Base-by-base conservation (phyloP, 164 flowering plant genomes). In the Liquidambar formosana region DNA sequence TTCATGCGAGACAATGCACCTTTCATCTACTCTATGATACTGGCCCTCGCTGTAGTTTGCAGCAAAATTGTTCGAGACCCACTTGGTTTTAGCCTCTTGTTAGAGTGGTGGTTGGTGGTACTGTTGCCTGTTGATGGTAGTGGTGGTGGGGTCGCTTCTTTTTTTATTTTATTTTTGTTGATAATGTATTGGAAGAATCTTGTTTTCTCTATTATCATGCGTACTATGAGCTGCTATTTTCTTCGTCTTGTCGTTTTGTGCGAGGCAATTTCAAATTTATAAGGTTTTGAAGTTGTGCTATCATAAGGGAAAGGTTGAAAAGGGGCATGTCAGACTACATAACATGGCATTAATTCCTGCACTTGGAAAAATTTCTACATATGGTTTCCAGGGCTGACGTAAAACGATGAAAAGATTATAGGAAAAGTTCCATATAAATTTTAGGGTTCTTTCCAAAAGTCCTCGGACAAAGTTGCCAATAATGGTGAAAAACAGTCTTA, bases 1-100 rank as follows among this genome's bases (percentile, higher is more conserved):
- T 54, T 15, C 62, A 45, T 54, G 66, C 53, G 67, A 27, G 65
- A 59, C 73, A 58, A 61, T 49, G 57, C 43, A 26, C 8, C 54
- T 53, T 43, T 48, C 38, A 13, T 13, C 6, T 33, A 54, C 62
- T 65, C 14, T 62, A 41, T 74, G 54, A 64, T 59, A 61, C 62
- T 44, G 47, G 61, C 52, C 47, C n/a, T 57, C 33, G 44, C 58
- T 54, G 14, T 54, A 4, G 13, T 26, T 1, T 54, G 28, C 28
- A 22, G 58, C 58, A 54, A 12, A 14, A 33, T 21, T 21, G 11
- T 54, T 22, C 14, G 4, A 54, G 4, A 10, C 27, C 58, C 22
- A 54, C 58, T 21, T 21, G 15, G 12, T 54, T 21, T 54, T 54
- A 54, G 26, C 58, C 58, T 54, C 58, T 54, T 54, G 58, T 54